phyloP scores from a whole-genome alignment of 805 yeast species.

The Wickerhamiella dianesei region DNA sequence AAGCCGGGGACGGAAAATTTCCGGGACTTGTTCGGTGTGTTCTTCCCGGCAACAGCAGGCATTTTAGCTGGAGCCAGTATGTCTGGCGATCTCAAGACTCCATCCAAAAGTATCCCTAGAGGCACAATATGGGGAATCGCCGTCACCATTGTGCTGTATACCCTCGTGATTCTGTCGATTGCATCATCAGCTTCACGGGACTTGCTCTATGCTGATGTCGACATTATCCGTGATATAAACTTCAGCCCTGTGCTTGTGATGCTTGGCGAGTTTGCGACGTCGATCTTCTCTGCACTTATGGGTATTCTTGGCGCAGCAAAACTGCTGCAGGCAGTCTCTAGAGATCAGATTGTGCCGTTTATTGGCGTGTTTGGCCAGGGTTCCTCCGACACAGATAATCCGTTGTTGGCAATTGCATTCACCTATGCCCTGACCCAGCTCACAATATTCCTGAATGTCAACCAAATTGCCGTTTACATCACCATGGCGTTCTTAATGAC shows the following conservation, averaged over 20 bases:
- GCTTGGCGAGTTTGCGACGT: constrained; percentile 83
- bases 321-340: constrained; percentile 78
- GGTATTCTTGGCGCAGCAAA: constrained; percentile 95
- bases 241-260: constrained; percentile 54
- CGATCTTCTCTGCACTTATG: constrained; percentile 83
- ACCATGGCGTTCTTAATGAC: constrained; percentile 98
- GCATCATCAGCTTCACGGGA: constrained; percentile 72
- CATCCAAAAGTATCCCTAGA: constrained; percentile 78
- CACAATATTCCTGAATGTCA: constrained; percentile 79
- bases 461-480: constrained; percentile 85
- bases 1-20: constrained; percentile 52
- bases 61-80: constrained; percentile 97
- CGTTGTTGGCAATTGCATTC: constrained; percentile 49
- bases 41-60: constrained; percentile 98
- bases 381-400: constrained; percentile 36
- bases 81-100: constrained; percentile 85
- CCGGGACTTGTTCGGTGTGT: constrained; percentile 78
- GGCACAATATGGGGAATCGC: constrained; percentile 84
- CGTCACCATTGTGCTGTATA: constrained; percentile 63
- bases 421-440: constrained; percentile 78
- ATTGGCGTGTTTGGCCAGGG: constrained; percentile 45
- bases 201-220: constrained; percentile 63
- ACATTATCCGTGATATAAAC: constrained; percentile 72
- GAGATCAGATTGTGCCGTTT: constrained; percentile 80
- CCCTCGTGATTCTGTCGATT: constrained; percentile 67